Conservation (phyloP, 2,329 filamentous ascomycete genomes). For the Colletotrichum lentis region DNA sequence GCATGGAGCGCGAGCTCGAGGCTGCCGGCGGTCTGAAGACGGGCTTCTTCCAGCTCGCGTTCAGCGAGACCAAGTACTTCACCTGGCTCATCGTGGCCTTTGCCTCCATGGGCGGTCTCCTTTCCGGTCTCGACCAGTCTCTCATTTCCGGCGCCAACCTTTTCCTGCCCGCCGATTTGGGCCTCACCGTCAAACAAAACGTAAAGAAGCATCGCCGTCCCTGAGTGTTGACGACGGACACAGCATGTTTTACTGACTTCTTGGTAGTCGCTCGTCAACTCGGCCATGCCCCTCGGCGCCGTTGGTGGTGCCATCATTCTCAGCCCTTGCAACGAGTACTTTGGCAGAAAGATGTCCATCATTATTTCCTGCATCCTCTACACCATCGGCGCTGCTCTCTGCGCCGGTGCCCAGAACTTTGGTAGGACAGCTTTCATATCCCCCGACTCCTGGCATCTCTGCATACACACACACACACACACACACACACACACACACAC, state of each 20-base stretch:
- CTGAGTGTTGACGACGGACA: too few relatives aligned
- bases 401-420: slow-evolving; percentile 73
- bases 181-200: slow-evolving; percentile 64
- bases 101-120: slow-evolving; percentile 77
- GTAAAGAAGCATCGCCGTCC: not conserved
- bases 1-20: slow-evolving; percentile 54
- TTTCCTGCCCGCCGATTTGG: slow-evolving; percentile 67
- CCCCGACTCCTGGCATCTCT: slow-evolving; percentile 34
- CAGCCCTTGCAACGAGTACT: slow-evolving; percentile 71
- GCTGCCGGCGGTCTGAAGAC: slow-evolving; percentile 40
- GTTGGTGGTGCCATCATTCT: slow-evolving; percentile 74
- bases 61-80: slow-evolving; percentile 69
- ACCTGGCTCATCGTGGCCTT: slow-evolving; percentile 74
- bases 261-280: slow-evolving; percentile 67
- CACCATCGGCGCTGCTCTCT: slow-evolving; percentile 73
- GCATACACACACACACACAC: not conserved
- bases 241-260: too few relatives aligned
- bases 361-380: slow-evolving; percentile 74
- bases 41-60: slow-evolving; percentile 62
- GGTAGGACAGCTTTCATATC: slow-evolving; percentile 46
- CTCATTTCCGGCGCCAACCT: slow-evolving; percentile 76
- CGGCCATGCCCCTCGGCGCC: slow-evolving; percentile 75
- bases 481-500: too few relatives aligned
- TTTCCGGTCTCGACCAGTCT: slow-evolving; percentile 77
- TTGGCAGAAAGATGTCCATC: slow-evolving; percentile 73